Evolutionary conservation across 352 stramenopile species (phyloP), one percentile per base, ranked within the genome.

Genomic region (Globisporangium polare): DNA sequence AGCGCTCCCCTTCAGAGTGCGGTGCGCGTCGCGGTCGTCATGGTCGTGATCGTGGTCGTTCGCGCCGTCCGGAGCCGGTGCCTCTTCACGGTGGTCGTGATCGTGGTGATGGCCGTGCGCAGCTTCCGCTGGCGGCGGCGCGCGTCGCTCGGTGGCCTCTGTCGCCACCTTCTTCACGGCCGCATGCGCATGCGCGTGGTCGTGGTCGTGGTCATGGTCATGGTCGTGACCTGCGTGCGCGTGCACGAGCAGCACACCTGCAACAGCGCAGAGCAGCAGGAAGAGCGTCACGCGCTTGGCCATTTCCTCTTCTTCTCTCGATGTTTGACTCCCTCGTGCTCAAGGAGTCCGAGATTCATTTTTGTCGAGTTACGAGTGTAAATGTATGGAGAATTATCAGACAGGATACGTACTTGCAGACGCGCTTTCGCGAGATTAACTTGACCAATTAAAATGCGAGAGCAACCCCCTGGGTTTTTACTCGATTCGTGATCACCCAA

Each of bases 201-300:
- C 43, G 33, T 75, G 64, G 43, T 68, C 46, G 35, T 73, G 55
- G 29, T 71, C 43, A 33, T 75, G 64, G 43, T 68, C 57, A 24
- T 73, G 43, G 10, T 64, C 62, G 53, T 75, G 60, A 7, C 49
- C 58, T 15, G 39, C 59, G 20, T 65, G 59, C 22, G 59, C 59
- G 18, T 37, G 37, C 37, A 41, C 37, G 10, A 41, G n/a, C n/a
- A 60, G 49, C 20, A 46, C 26, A 10, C 53, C 17, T 9, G 24
- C n/a, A 18, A 58, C 35, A 20, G 29, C 39, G 7, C 47, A 31
- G n/a, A 65, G 59, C 51, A 54, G 27, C 8, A 53, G 37, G 15
- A 51, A 20, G 12, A 64, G 49, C 37, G 22, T 20, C 3, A 22
- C 39, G 35, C 22, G 29, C 26, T 27, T 43, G 22, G 37, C 5